Evolutionary conservation across 106 monocot species (phyloP), one percentile per base, ranked within the genome.

Genomic region (Phalaenopsis equestris): DNA sequence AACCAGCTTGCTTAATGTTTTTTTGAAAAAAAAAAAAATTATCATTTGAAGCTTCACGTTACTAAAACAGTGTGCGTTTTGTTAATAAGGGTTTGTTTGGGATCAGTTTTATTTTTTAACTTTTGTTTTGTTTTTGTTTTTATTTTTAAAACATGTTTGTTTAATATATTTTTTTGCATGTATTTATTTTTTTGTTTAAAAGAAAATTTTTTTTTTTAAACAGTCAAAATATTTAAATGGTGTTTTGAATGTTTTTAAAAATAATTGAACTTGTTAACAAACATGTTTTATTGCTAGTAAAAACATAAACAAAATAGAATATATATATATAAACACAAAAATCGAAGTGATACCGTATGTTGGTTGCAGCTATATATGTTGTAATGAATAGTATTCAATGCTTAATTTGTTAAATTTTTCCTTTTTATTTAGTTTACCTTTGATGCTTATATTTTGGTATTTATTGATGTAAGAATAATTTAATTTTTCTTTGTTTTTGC

Each of bases 261-360:
- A 30, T 30, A 30, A 0, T 30, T 30, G 30, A 30, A 30, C 30
- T 30, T 30, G 30, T 30, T 30, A 30, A 30, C 30, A 30, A 30
- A 30, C 30, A 30, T 30, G 30, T 30, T 30, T 30, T 30, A 30
- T 30, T 30, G 30, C 30, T 30, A 30, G 30, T 30, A 30, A 30
- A 30, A 30, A 30, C 30, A 30, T 30, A 30, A 30, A 30, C 30
- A 30, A 30, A 30, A 30, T 30, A 30, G 30, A 30, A 30, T 30
- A 30, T 30, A 30, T 30, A 30, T 30, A 30, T 73, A 38, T 52
- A 30, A 30, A 30, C 0, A 30, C 30, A 0, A 30, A 30, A 30
- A 61, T 76, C n/a, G 41, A 15, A 41, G 93, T 95, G 82, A 95
- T 95, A 37, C 85, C 95, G 95, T 99, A 99, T 80, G 90, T 88